Conservation (phyloP, 345 rosid species). For the Raphanus sativus region DNA sequence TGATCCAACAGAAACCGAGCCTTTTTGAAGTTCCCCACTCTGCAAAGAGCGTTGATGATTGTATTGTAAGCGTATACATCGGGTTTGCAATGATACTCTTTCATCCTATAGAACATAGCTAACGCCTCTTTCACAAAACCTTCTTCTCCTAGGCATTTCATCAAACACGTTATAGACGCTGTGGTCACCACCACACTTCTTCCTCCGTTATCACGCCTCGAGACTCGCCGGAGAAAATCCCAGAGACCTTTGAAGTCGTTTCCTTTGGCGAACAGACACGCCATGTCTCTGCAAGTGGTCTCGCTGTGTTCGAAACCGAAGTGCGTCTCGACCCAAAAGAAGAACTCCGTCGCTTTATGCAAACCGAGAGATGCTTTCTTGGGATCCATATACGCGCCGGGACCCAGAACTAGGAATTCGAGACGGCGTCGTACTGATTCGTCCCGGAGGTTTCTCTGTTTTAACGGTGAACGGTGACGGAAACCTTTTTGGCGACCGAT, state of each 20-base stretch:
- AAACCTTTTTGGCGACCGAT: slow-evolving; percentile 68
- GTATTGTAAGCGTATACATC: slow-evolving; percentile 81
- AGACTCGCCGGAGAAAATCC: slow-evolving; percentile 65
- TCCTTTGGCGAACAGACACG: slow-evolving; percentile 62
- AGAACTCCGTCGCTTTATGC: slow-evolving; percentile 67
- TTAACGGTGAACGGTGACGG: slow-evolving; percentile 75
- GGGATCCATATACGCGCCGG: slow-evolving; percentile 73
- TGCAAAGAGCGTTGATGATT: slow-evolving; percentile 66
- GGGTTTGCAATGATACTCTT: slow-evolving; percentile 66
- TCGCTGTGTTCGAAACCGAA: slow-evolving; percentile 58
- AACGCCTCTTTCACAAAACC: slow-evolving; percentile 75
- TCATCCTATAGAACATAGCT: slow-evolving; percentile 68
- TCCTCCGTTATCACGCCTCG: slow-evolving; percentile 37
- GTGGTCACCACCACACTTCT: slow-evolving; percentile 40
- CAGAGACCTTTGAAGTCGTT: slow-evolving; percentile 55
- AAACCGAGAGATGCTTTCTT: slow-evolving; percentile 52
- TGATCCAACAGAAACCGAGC: slow-evolving; percentile 70
- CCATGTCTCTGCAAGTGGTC: slow-evolving; percentile 76
- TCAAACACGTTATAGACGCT: slow-evolving; percentile 73
- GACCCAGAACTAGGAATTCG: slow-evolving; percentile 56
- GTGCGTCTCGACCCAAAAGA: slow-evolving; percentile 53
- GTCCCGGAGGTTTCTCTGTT: slow-evolving; percentile 54
- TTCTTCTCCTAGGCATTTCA: slow-evolving; percentile 90
- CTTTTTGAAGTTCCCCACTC: slow-evolving; percentile 76
- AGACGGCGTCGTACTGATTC: slow-evolving; percentile 43